Evolutionary conservation across 1,284 basidiomycete genomes (phyloP), one percentile per base, ranked within the genome.

Genomic region (Puccinia brachypodii): DNA sequence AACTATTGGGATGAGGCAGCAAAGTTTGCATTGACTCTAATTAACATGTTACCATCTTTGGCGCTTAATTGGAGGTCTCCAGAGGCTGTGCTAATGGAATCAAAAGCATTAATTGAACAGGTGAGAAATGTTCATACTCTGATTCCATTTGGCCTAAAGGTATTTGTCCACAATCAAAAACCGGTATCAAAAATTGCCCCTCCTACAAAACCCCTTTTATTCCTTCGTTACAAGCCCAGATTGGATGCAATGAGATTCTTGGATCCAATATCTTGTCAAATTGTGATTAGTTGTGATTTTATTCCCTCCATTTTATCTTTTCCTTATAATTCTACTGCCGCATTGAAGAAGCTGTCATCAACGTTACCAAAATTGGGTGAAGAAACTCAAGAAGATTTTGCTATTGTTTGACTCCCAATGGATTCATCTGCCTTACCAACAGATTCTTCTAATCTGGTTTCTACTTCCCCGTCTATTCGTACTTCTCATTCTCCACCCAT

Each of bases 271-370:
- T 50, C 19, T 31, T 13, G 72, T 38, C n/a, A 71, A n/a, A 71
- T 71, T 7, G 7, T 38, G 36, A 56, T 74, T 33, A 74, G 72
- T 56, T 25, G 72, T 4, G 72, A 74, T 56, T 74, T 56, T 36
- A 16, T 19, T 2, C 19, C 28, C 22, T 11, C 72, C 2, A 19
- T 11, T 1, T 3, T 56, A 1, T 31, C n/a, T 4, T 74, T 74
- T 56, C 42, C 7, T 6, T 74, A 74, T 33, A 56, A 50, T 16
- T 56, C n/a, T 19, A 22, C 22, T 8, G 6, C 47, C 0, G 44
- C 53, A 11, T 1, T 74, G 2, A 56, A 16, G 9, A 74, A 74
- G 31, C 44, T n/a, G 16, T 22, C 53, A 13, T 22, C 16, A 14
- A 53, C 72, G 8, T 33, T 74, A 3, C 72, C 72, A n/a, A n/a